Evolutionary conservation across 2,329 filamentous ascomycete species (phyloP).

Genomic region (Coniochaeta ligniaria): DNA sequence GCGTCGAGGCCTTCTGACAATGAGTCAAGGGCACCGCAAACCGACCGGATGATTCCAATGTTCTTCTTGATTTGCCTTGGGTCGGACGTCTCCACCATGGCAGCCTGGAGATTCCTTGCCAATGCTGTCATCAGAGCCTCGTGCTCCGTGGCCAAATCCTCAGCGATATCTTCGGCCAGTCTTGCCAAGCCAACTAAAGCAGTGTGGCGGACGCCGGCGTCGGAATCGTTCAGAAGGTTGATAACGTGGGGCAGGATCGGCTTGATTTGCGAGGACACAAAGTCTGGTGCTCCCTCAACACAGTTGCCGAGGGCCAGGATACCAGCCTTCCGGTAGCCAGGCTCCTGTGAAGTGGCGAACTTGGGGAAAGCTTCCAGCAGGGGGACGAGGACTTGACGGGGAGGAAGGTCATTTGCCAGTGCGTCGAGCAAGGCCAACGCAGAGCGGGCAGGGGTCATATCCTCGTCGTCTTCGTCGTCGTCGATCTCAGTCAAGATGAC

Average conservation of each 20-base stretch:
- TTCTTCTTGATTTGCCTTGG: conserved; percentile 64
- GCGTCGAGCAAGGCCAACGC: conserved; percentile 85
- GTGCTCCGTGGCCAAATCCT: conserved; percentile 83
- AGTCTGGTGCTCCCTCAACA: conserved; percentile 94
- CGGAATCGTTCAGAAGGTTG: conserved; percentile 75
- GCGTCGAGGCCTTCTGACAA: conserved; percentile 80
- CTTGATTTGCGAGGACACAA: conserved; percentile 87
- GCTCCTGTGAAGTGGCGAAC: conserved; percentile 68
- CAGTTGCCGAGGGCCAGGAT: conserved; percentile 90
- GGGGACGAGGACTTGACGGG: conserved; percentile 89
- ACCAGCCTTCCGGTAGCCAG: conserved; percentile 79
- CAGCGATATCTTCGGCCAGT: conserved; percentile 86
- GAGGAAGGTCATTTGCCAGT: conserved; percentile 79
- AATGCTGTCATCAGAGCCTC: conserved; percentile 76
- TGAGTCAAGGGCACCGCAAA: conserved; percentile 84
- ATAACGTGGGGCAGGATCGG: conserved; percentile 81
- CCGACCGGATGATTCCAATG: conserved; percentile 79
- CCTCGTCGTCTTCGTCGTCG: conserved; percentile 72
- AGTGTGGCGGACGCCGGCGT: conserved; percentile 77
- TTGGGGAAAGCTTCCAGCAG: conserved; percentile 78
- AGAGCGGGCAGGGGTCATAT: conserved; percentile 76
- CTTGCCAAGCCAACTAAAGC: conserved; percentile 82
- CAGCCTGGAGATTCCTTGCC: conserved; percentile 81
- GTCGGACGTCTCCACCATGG: conserved; percentile 59
- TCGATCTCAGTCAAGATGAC: conserved; percentile 87